Conservation (phyloP, 2,329 filamentous ascomycete genomes). For the Trichoderma afroharzianum region DNA sequence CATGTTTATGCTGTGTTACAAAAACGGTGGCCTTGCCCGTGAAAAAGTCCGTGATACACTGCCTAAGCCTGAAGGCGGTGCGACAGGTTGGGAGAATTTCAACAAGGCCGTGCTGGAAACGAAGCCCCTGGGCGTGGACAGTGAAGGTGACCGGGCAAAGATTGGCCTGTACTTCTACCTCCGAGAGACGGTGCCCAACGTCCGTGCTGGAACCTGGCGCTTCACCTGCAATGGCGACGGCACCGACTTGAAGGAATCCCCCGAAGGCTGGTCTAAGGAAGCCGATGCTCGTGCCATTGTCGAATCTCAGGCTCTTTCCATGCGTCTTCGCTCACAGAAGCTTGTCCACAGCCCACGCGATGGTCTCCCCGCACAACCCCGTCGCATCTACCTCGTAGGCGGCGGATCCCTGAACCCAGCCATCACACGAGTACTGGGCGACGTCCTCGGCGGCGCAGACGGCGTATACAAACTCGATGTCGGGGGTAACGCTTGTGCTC, state of each 20-base stretch:
- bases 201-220: constrained; percentile 81
- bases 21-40: constrained; percentile 91
- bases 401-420: constrained; percentile 87
- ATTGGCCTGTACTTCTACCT: constrained; percentile 93
- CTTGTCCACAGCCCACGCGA: constrained; percentile 60
- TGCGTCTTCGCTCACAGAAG: constrained; percentile 77
- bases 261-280: constrained; percentile 42
- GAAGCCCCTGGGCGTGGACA: constrained; percentile 63
- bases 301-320: constrained; percentile 90
- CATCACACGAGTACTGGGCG: constrained; percentile 78
- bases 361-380: constrained; percentile 73
- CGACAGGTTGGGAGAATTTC: constrained; percentile 72
- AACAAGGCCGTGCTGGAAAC: constrained; percentile 68
- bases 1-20: constrained; percentile 99
- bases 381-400: constrained; percentile 89
- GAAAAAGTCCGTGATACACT: constrained; percentile 84
- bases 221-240: constrained; percentile 62
- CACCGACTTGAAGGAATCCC: constrained; percentile 41
- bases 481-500: constrained; percentile 88
- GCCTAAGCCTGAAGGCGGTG: constrained; percentile 44
- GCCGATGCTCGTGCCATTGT: constrained; percentile 84
- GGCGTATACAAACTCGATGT: constrained; percentile 93
- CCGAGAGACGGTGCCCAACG: constrained; percentile 92
- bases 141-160: constrained; percentile 60
- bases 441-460: constrained; percentile 83